These are phyloP conservation scores for Cutaneotrichosporon sp. DNA, from an alignment of 1,284 basidiomycete genomes.

Conservation along the genomic window DNA sequence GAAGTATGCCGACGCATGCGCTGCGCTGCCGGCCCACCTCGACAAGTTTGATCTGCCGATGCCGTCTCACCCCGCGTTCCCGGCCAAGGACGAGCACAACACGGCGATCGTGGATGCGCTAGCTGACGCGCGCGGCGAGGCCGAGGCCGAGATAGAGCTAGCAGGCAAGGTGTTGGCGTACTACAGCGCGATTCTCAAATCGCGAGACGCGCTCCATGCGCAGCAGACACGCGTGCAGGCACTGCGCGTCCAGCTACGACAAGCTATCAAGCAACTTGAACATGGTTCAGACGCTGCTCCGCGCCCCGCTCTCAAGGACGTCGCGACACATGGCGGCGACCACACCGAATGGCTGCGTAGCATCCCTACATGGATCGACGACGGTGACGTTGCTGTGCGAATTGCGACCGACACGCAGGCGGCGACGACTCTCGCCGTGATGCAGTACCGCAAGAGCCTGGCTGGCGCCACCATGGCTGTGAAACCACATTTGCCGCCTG, in stretches of 20 bases:
- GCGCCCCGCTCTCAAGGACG: conserved; percentile 13
- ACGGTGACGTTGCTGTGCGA: conserved; percentile 7
- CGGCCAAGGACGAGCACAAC: conserved; percentile 25
- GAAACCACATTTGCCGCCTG: conserved; percentile 5
- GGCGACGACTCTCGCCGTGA: conserved; percentile 15
- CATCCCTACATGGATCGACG: conserved; percentile 11
- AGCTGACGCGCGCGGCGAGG: conserved; percentile 4
- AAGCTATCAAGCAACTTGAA: conserved; percentile 4
- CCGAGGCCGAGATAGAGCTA: conserved; percentile 11
- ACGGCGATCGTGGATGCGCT: conserved; percentile 12
- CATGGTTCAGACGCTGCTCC: conserved; percentile 1
- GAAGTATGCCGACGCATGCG: conserved; percentile 7
- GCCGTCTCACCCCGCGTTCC: conserved; percentile 29
- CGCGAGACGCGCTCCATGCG: conserved; percentile 10
- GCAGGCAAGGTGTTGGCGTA: conserved; percentile 21
- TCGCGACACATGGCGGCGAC: conserved; percentile 4
- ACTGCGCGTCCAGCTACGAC: conserved; percentile 7
- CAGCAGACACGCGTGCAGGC: conserved; percentile 9
- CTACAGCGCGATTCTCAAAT: conserved; percentile 22
- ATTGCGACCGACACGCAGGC: conserved; percentile 10
- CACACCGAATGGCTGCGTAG: conserved; percentile 12
- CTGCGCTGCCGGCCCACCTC: conserved; percentile 19
- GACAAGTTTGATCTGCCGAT: conserved; percentile 20
- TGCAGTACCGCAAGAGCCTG: conserved; percentile 19
- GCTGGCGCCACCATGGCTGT: conserved; percentile 9